These are phyloP conservation scores for Aureobasidium sp. DNA, from an alignment of 2,329 filamentous ascomycete genomes.

Conservation along the genomic window DNA sequence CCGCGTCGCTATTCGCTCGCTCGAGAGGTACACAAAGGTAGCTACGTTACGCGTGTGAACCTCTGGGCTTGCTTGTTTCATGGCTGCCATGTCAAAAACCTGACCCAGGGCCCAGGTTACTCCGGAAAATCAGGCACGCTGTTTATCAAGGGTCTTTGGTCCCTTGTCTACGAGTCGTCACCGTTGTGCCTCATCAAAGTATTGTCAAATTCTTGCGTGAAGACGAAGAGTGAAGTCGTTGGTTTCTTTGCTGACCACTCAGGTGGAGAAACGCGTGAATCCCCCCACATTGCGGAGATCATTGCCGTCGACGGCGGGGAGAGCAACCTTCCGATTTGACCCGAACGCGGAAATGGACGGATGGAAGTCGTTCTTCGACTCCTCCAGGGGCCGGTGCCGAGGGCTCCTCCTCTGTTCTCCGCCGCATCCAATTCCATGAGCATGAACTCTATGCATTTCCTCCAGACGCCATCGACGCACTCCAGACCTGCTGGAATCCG, in stretches of 20 bases:
- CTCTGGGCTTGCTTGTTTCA: background rate
- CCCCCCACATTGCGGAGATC: background rate
- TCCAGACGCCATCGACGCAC: background rate
- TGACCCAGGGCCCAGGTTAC: background rate
- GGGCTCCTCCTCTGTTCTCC: background rate
- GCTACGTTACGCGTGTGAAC: background rate
- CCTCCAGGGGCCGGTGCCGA: background rate
- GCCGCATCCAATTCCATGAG: background rate
- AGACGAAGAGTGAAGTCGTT: background rate
- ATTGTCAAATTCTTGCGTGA: background rate
- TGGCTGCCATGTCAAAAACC: background rate
- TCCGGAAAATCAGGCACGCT: constrained; percentile 5
- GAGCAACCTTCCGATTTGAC: background rate
- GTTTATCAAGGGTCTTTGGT: background rate
- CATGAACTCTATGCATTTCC: background rate
- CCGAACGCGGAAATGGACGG: background rate
- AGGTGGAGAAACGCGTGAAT: constrained; percentile 1
- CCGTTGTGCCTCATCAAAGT: background rate
- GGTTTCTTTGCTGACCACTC: background rate
- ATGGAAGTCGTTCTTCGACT: background rate
- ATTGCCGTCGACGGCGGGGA: background rate
- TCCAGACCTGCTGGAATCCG: too few species aligned
- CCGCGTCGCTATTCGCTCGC: background rate
- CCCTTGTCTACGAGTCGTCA: background rate
- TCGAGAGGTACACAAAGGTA: background rate